Conservation (phyloP, 345 rosid genomes). For the Conringia planisiliqua region DNA sequence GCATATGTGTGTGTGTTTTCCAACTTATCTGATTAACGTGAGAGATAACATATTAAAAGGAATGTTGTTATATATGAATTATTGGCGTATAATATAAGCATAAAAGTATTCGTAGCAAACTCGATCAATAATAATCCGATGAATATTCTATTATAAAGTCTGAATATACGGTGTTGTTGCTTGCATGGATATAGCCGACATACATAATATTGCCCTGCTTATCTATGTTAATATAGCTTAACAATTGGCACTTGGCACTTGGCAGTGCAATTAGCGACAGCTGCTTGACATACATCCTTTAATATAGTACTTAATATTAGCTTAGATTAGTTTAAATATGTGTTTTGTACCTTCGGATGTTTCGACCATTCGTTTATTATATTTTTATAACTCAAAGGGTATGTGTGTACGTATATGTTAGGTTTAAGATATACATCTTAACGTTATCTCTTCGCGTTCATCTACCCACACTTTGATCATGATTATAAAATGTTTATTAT, state of each 20-base stretch:
- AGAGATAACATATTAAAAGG: background rate
- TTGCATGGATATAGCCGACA: constrained; percentile 25
- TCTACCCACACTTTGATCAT: background rate
- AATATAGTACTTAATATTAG: background rate
- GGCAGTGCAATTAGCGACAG: constrained; percentile 25
- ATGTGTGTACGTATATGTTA: background rate
- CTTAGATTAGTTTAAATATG: background rate
- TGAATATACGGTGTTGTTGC: background rate
- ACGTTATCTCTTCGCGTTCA: background rate
- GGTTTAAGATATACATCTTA: background rate
- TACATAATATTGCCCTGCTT: background rate
- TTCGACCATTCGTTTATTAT: constrained; percentile 20
- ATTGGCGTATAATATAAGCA: background rate
- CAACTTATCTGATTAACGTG: background rate
- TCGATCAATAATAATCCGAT: background rate
- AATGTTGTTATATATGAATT: background rate
- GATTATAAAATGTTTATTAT: background rate
- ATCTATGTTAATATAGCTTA: constrained; percentile 2
- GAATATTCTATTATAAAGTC: background rate
- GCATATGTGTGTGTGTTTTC: background rate
- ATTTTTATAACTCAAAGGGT: background rate
- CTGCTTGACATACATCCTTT: constrained; percentile 7
- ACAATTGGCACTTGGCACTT: constrained; percentile 12
- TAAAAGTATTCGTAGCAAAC: background rate
- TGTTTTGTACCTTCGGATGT: constrained; percentile 1